Evolutionary conservation across 2,329 filamentous ascomycete species (phyloP), one percentile per base, ranked within the genome.

Genomic region (Alternaria gaisen): DNA sequence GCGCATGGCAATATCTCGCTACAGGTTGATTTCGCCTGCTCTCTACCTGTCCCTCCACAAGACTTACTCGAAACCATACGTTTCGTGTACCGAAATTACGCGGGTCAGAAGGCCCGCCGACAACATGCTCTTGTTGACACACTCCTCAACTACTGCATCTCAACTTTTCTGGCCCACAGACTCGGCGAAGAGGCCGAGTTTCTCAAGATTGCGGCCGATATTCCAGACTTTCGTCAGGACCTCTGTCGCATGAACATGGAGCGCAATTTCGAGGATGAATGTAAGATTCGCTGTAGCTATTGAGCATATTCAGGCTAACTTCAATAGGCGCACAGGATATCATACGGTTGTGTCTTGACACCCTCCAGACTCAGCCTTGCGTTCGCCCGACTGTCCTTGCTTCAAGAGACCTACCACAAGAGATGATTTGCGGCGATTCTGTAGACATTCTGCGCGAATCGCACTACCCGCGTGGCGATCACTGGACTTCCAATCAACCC

Each of bases 61-160:
- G 80, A 81, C 28, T 68, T 84, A 1, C 79, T 77, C 58, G 69
- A 72, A 7, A 77, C 80, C 3, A 79, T 83, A 43, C 66, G 68
- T n/a, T 79, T 75, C 65, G 50, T 78, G 20, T 79, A 78, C 58
- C 46, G 55, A 14, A 56, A 78, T 56, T 71, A 74, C 47, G 55
- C 63, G 22, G 63, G 63, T 22, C 44, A 68, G 3, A 52, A 77
- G 43, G 63, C 68, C 18, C 65, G 68, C 34, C 60, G 65, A 47
- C 64, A 73, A 32, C 66, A 72, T 26, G 63, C 68, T 18, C 67
- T 83, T 5, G 63, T 80, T 8, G 74, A 81, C 42, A 78, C 76
- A 0, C 69, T 83, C 16, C 70, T 81, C 50, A 76, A 81, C 63
- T 83, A 83, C 67, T 83, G 80, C 59, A 72, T 83, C 20, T 70